These are phyloP conservation scores for Rhizopogon roseolus DNA, from an alignment of 768 basidiomycete species.

Conservation along the genomic window DNA sequence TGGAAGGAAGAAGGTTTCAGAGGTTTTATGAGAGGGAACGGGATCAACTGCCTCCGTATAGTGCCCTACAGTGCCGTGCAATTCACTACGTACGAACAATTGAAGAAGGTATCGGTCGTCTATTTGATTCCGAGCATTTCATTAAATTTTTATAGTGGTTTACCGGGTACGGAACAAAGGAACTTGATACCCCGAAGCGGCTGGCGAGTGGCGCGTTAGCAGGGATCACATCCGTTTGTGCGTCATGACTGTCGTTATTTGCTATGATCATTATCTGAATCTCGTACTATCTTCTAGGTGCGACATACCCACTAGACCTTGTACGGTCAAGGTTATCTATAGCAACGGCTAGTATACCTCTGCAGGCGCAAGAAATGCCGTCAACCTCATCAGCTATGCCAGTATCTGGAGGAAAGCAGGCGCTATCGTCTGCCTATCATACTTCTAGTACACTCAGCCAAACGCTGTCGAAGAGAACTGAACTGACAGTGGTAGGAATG, in stretches of 20 bases:
- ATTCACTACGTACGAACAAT: constrained; percentile 84
- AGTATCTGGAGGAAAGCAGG: constrained; percentile 15
- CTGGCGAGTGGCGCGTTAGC: constrained; percentile 86
- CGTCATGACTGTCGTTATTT: constrained; percentile 27
- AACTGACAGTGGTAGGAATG: constrained; percentile 84
- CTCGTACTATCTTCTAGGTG: constrained; percentile 36
- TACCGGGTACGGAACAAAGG: constrained; percentile 58
- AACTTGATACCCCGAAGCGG: constrained; percentile 86
- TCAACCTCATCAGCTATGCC: constrained; percentile 17
- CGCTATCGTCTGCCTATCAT: constrained; percentile 38
- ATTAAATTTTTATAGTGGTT: constrained; percentile 50
- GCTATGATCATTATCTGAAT: constrained; percentile 5
- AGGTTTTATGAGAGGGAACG: constrained; percentile 93
- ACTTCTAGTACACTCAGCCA: constrained; percentile 33
- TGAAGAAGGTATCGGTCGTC: constrained; percentile 64
- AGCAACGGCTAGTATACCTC: constrained; percentile 75
- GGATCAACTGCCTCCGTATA: constrained; percentile 88
- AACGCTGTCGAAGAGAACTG: constrained; percentile 41
- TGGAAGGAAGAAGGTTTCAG: constrained; percentile 91
- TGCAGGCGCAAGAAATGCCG: constrained; percentile 23
- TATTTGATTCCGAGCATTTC: neutral
- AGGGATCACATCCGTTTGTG: constrained; percentile 92
- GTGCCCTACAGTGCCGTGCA: constrained; percentile 90
- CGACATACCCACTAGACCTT: constrained; percentile 92
- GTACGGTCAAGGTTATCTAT: constrained; percentile 91